Evolutionary conservation across 2,329 filamentous ascomycete species (phyloP), one percentile per base, ranked within the genome.

Genomic region (Diaporthe citriasiana): DNA sequence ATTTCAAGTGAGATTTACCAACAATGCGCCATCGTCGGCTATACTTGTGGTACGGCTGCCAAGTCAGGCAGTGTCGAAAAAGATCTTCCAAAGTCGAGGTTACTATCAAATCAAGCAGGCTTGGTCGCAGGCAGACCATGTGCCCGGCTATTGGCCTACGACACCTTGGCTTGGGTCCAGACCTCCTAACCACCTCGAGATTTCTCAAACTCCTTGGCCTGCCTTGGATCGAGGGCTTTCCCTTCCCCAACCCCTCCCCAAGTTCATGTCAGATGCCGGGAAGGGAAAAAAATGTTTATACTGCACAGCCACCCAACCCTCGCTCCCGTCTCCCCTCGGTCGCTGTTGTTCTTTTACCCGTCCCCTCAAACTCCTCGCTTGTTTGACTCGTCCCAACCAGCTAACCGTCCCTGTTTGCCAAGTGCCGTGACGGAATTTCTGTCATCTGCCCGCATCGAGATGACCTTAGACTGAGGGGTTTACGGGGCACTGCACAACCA

Each of bases 191-290:
- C 45, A 51, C 22, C 33, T 66, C 22, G n/a, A 53, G 63, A 68
- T 68, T 68, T 53, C 63, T 68, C 47, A 53, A 53, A 68, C 63
- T 68, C 47, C 63, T 68, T 68, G 63, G 63, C 63, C n/a, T 19
- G 33, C 15, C 47, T 40, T 27, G 27, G 63, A 68, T 68, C 47
- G 47, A 68, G 45, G 63, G 22, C 33, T 51, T 51, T 38, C 45
- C 25, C 60, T 65, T 65, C 42, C 22, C 60, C 60, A 51, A 51
- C 30, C 47, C 47, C 47, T 40, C 63, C 47, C 47, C 45, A 51
- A 68, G 35, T 27, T 38, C 9, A 53, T 53, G 47, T 27, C 63
- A 68, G 33, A 53, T 51, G 63, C 63, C 45, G 38, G 63, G 22
- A 51, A 35, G 30, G 35, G 13, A 17, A 45, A 63, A 68, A 68